phyloP scores from a whole-genome alignment of 2,329 filamentous ascomycete species.

The Alternaria sp. region DNA sequence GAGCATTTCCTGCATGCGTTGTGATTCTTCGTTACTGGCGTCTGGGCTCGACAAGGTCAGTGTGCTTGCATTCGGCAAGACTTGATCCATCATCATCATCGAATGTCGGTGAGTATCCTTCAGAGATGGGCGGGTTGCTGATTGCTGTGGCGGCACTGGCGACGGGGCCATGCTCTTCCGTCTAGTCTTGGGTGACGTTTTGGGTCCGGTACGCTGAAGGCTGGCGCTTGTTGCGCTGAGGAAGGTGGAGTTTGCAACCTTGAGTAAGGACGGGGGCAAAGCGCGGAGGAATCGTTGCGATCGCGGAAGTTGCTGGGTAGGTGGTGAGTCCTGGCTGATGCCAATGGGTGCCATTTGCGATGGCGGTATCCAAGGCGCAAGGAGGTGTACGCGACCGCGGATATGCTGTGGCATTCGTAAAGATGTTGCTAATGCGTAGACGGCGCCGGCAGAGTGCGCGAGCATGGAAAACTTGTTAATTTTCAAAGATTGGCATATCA shows the following conservation, averaged over 20 bases:
- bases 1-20: constrained; percentile 59
- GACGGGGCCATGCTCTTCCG: constrained; percentile 40
- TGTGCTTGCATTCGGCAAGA: constrained; percentile 51
- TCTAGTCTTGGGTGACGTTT: constrained; percentile 58
- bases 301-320: constrained; percentile 86
- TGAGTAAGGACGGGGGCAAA: constrained; percentile 87
- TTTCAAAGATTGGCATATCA: constrained; percentile 89
- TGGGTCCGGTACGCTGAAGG: constrained; percentile 62
- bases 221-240: constrained; percentile 91
- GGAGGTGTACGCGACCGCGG: constrained; percentile 88
- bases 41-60: constrained; percentile 42
- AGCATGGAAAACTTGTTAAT: constrained; percentile 97
- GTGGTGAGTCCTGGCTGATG: constrained; percentile 75
- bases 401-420: constrained; percentile 96
- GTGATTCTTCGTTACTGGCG: constrained; percentile 41
- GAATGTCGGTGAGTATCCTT: constrained; percentile 54
- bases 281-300: constrained; percentile 90
- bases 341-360: constrained; percentile 62
- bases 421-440: constrained; percentile 94
- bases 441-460: constrained; percentile 95
- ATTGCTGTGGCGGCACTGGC: constrained; percentile 18
- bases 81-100: constrained; percentile 60
- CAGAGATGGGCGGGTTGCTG: constrained; percentile 26
- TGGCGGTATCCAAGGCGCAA: constrained; percentile 96
- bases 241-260: constrained; percentile 94